phyloP scores from a whole-genome alignment of 306 rosid species.

The Acacia melanoxylon region DNA sequence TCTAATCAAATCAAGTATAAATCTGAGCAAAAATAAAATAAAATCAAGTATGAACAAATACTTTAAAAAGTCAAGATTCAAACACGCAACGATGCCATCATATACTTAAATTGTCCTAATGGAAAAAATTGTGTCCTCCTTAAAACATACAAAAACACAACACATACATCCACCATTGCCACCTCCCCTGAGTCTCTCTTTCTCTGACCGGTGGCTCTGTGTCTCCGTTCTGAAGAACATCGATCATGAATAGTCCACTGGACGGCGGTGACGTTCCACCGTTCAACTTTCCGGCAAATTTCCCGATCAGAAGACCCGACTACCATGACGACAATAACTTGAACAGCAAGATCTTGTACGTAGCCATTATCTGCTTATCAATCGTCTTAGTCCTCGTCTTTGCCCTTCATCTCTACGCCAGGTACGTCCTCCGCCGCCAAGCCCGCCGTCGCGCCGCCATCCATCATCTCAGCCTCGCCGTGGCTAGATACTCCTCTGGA shows the following conservation, averaged over 20 bases:
- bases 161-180: background rate
- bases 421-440: constrained; percentile 59
- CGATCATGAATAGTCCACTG: background rate
- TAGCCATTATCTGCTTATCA: constrained; percentile 60
- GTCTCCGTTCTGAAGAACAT: background rate
- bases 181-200: background rate
- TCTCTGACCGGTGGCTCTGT: background rate
- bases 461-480: constrained; percentile 47
- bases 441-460: constrained; percentile 58
- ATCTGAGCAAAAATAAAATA: too few species aligned
- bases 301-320: background rate
- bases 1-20: too few species aligned
- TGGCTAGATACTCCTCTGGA: constrained; percentile 20
- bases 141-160: background rate
- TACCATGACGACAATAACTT: constrained; percentile 9
- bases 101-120: background rate
- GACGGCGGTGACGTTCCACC: background rate
- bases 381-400: constrained; percentile 56
- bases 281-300: background rate
- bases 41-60: background rate
- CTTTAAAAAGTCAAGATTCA: background rate
- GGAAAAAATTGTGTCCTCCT: background rate
- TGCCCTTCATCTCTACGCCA: constrained; percentile 76
- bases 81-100: background rate
- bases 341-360: constrained; percentile 60